Percentiles rank a stretch among this genome's conserved stretches.
Evolutionary conservation across 345 rosid species (phyloP).

Genomic region (Citrus inodora): DNA sequence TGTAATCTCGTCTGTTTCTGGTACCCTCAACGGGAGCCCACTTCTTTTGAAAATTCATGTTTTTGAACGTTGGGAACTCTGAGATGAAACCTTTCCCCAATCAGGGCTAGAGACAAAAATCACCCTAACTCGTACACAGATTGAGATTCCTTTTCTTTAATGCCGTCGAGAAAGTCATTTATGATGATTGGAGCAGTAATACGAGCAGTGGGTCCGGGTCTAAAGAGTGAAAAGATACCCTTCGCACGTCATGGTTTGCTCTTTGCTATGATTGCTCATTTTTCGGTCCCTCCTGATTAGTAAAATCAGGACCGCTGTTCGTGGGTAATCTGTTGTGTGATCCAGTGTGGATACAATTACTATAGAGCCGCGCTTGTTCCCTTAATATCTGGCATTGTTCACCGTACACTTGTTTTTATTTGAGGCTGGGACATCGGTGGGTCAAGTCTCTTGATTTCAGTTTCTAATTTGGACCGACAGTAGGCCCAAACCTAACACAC

Average conservation of each 20-base stretch:
- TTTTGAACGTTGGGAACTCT: conserved; percentile 26
- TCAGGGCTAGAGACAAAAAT: conserved; percentile 8
- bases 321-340: not conserved
- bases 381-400: too few species aligned
- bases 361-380: not conserved
- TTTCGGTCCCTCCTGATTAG: not conserved
- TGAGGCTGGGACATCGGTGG: not conserved
- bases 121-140: not conserved
- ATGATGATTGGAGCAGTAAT: conserved; percentile 3
- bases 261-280: not conserved
- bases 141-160: not conserved
- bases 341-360: not conserved
- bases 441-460: not conserved
- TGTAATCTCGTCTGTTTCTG: not conserved
- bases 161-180: conserved; percentile 1
- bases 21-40: conserved; percentile 11
- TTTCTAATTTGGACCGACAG: not conserved
- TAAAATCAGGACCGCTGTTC: not conserved
- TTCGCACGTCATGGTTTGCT: not conserved
- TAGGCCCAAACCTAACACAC: not conserved
- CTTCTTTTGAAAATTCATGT: not conserved
- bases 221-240: not conserved
- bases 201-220: not conserved
- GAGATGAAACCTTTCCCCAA: not conserved
- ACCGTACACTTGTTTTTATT: not conserved